Evolutionary conservation across 2,329 filamentous ascomycete genomes (phyloP).

Genomic region (Helminthosporium solani): DNA sequence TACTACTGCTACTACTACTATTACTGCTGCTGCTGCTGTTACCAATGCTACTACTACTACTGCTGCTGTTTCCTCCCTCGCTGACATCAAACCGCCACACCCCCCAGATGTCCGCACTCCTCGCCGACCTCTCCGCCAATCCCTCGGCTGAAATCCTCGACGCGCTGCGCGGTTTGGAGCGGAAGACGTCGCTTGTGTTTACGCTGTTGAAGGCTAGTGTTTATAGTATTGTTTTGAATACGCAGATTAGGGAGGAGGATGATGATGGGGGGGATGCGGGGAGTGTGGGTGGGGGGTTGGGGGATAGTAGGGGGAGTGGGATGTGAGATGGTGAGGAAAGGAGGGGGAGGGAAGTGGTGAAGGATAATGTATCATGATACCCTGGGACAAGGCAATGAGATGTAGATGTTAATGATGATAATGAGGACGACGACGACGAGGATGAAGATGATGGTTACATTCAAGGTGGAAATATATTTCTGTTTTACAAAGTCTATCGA

Average conservation of each 20-base stretch:
- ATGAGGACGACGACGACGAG: background rate
- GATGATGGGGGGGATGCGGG: slow-evolving; percentile 23
- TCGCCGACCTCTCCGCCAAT: slow-evolving; percentile 66
- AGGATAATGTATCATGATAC: slow-evolving; percentile 18
- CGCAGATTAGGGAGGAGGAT: slow-evolving; percentile 60
- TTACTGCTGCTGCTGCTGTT: too few species aligned
- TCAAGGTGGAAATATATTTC: background rate
- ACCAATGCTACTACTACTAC: too few species aligned
- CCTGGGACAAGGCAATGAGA: slow-evolving; percentile 5
- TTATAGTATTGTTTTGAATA: slow-evolving; percentile 97
- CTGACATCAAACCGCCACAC: background rate
- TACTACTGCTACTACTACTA: slow-evolving; percentile 2
- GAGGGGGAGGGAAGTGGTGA: slow-evolving; percentile 1
- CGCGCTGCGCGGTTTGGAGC: slow-evolving; percentile 80
- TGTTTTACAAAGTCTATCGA: background rate
- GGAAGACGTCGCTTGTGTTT: slow-evolving; percentile 93
- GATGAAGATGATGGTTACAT: too few species aligned
- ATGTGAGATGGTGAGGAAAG: slow-evolving; percentile 3
- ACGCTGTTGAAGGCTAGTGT: slow-evolving; percentile 97
- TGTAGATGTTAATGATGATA: slow-evolving; percentile 3
- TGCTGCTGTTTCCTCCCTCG: background rate
- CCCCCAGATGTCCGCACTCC: slow-evolving; percentile 59
- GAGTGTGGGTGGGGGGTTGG: slow-evolving; percentile 9
- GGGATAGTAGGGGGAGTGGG: slow-evolving; percentile 2
- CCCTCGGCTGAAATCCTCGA: slow-evolving; percentile 75